Evolutionary conservation across 2,329 filamentous ascomycete genomes (phyloP).

Genomic region (Cladosporium halotolerans): DNA sequence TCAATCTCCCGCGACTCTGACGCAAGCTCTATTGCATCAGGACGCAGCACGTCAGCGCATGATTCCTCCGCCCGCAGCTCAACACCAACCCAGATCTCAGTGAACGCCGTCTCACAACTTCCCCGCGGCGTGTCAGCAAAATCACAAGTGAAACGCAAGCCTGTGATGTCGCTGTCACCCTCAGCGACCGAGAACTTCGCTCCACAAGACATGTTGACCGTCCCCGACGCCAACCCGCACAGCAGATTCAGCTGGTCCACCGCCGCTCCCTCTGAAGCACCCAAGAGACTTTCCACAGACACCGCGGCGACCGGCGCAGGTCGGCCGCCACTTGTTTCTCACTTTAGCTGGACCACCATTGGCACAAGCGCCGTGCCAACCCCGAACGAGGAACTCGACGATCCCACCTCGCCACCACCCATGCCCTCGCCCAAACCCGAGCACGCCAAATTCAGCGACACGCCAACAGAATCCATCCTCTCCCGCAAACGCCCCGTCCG

Average conservation of each 20-base stretch:
- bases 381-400: constrained; percentile 6
- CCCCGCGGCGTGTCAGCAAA: constrained; percentile 7
- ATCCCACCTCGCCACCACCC: not conserved
- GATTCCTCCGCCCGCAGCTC: constrained; percentile 19
- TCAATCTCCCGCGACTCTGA: constrained; percentile 22
- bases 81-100: constrained; percentile 15
- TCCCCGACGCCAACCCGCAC: not conserved
- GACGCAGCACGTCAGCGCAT: not conserved
- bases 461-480: constrained; percentile 27
- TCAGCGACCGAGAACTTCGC: constrained; percentile 19
- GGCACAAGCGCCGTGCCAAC: constrained; percentile 16
- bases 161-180: constrained; percentile 10
- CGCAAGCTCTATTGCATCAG: constrained; percentile 10
- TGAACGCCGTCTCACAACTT: constrained; percentile 9
- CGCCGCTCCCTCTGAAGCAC: constrained; percentile 21
- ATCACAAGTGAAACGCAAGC: constrained; percentile 22
- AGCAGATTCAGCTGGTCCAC: constrained; percentile 33
- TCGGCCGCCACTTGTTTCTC: constrained; percentile 24
- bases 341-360: constrained; percentile 39
- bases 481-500: constrained; percentile 28
- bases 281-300: constrained; percentile 18
- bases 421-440: constrained; percentile 4
- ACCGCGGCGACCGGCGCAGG: constrained; percentile 17
- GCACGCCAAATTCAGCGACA: constrained; percentile 1
- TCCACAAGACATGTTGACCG: constrained; percentile 12